Evolutionary conservation across 257 asterid species (phyloP).

Genomic region (Solanum chilense): DNA sequence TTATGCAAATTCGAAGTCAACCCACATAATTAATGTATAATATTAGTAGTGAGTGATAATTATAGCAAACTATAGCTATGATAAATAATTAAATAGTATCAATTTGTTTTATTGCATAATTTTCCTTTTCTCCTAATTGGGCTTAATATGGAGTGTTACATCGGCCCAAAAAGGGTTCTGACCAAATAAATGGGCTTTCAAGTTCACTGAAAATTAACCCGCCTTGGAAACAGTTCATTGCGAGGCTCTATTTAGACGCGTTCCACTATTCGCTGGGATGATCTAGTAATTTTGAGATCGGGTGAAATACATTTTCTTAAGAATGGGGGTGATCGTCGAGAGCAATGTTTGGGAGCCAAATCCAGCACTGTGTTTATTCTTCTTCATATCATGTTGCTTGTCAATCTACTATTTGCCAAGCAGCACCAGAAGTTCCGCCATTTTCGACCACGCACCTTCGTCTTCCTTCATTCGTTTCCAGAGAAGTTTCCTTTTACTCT

Average conservation of each 20-base stretch:
- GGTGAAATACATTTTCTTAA: not conserved
- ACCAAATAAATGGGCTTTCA: not conserved
- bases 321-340: conserved; percentile 77
- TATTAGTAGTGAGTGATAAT: too few relatives aligned
- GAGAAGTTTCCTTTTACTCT: conserved; percentile 53
- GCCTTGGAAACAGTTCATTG: not conserved
- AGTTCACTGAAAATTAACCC: not conserved
- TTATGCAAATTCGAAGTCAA: too few relatives aligned
- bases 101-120: too few relatives aligned
- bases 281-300: not conserved
- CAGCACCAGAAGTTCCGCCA: conserved; percentile 13
- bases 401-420: conserved; percentile 51
- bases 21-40: too few relatives aligned
- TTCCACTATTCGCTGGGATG: not conserved
- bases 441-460: conserved; percentile 55
- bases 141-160: not conserved
- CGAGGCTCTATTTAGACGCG: not conserved
- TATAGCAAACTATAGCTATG: too few relatives aligned
- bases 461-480: conserved; percentile 50
- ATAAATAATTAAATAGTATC: too few relatives aligned
- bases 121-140: not conserved
- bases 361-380: conserved; percentile 34
- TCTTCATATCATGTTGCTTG: conserved; percentile 40
- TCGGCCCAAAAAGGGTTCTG: not conserved
- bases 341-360: conserved; percentile 76